These are phyloP conservation scores for Ustilago hordei DNA, from an alignment of 1,284 basidiomycete species.

Conservation along the genomic window DNA sequence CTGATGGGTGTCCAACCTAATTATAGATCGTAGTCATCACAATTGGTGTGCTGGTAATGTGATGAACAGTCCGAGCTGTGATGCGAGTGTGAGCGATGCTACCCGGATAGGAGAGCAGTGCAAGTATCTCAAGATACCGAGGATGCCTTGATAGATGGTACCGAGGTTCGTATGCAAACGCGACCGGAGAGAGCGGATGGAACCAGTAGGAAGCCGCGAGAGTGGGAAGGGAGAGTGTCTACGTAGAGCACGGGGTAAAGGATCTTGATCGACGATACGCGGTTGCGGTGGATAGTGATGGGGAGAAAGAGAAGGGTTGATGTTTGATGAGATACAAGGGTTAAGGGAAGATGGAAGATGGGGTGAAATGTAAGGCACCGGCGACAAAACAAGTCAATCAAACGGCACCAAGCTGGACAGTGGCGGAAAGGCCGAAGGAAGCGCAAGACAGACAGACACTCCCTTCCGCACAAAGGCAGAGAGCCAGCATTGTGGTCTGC, in stretches of 20 bases:
- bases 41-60: neutral
- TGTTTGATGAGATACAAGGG: conserved; percentile 1
- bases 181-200: neutral
- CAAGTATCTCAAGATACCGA: neutral
- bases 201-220: neutral
- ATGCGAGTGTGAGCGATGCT: neutral
- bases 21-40: neutral
- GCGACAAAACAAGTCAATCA: neutral
- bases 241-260: neutral
- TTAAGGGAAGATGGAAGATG: neutral
- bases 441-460: neutral
- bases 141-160: neutral
- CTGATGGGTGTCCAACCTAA: conserved; percentile 5
- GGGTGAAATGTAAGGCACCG: conserved; percentile 6
- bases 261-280: neutral
- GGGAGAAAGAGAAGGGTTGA: neutral
- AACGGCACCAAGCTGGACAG: neutral
- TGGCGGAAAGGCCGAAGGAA: conserved; percentile 10
- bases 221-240: neutral
- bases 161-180: conserved; percentile 1
- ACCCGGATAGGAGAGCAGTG: no score
- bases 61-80: neutral
- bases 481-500: neutral
- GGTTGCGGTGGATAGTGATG: neutral
- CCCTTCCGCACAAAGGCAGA: neutral